These are phyloP conservation scores for Gillenia trifoliata DNA, from an alignment of 306 rosid species.

Conservation along the genomic window DNA sequence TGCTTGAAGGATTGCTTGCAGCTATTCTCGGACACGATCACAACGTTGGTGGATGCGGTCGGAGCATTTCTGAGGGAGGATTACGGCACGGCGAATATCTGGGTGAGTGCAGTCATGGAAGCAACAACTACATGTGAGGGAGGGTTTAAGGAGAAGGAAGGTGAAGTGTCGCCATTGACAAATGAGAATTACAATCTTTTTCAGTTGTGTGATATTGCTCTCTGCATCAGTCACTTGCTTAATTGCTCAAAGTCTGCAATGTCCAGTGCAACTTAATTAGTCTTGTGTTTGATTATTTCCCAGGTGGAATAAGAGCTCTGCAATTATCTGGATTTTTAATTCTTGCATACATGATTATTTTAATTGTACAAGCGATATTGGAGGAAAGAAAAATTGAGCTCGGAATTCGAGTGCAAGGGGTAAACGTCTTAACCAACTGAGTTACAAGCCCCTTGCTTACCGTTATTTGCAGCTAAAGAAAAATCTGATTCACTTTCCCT, in stretches of 20 bases:
- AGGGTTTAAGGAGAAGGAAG: slow-evolving; percentile 47
- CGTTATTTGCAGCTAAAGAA: too few relatives aligned
- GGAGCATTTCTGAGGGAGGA: slow-evolving; percentile 37
- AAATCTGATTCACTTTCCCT: too few relatives aligned
- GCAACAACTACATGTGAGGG: slow-evolving; percentile 48
- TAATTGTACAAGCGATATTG: too few relatives aligned
- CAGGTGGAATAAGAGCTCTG: neutral
- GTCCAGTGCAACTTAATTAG: too few relatives aligned
- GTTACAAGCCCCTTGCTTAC: too few relatives aligned
- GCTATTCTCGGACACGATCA: slow-evolving; percentile 42
- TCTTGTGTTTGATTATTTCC: too few relatives aligned
- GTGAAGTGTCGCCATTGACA: slow-evolving; percentile 48
- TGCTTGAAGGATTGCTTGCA: slow-evolving; percentile 55
- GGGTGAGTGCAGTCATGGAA: slow-evolving; percentile 57
- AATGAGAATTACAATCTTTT: slow-evolving; percentile 45
- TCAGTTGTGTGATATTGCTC: slow-evolving; percentile 52
- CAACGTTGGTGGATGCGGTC: slow-evolving; percentile 29
- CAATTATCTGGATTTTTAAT: neutral
- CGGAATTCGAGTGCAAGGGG: too few relatives aligned
- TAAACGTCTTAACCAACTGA: too few relatives aligned
- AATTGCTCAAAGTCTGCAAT: neutral
- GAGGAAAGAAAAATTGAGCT: too few relatives aligned
- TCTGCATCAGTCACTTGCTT: slow-evolving; percentile 43
- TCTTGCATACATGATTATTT: neutral
- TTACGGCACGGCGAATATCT: slow-evolving; percentile 22